Base-by-base conservation (phyloP, 371 early-diverging fungal species). In the Syncephalastrum racemosum region DNA sequence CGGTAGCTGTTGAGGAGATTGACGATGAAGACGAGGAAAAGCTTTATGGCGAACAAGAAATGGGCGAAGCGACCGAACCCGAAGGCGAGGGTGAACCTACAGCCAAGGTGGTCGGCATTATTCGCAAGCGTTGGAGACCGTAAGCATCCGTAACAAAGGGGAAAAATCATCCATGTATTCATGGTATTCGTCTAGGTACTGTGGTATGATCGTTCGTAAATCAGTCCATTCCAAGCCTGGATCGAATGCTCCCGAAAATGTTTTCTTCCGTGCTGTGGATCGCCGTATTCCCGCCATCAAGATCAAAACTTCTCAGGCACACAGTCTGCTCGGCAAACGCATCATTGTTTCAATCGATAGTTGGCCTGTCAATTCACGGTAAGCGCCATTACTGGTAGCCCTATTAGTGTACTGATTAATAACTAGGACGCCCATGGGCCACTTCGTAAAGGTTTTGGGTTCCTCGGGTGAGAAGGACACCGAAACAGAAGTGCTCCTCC, bases 91-190 rank as follows among this genome's bases (percentile, higher is more conserved):
- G 67, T 15, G 73, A 87, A 45, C 96, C 95, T 24, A 90, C 91
- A 1, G 97, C 86, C 19, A 84, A 85, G 49, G 86, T 98, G 4
- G 96, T 98, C 4, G 96, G 95, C 25, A 85, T 98, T 54, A 89
- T 98, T 62, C 87, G 92, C 54, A 88, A 95, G 58, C 93, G 91
- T 73, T 97, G 97, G 96, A 79, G 96, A 65, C 90, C 91, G 58
- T 91, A 73, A 54, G 67, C 61, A 42, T 19, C 27, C 22, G n/a
- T 8, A 24, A 48, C 4, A 41, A 43, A 3, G 44, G 15, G 7
- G 20, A 31, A 20, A 22, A 13, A 24, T 12, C 31, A n/a, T n/a
- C 39, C 31, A 36, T 3, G 7, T 43, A 47, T 20, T 54, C 12
- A 4, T 31, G 10, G 14, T 22, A 53, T 0, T 20, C 13, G 23